phyloP scores from a whole-genome alignment of 202 grass and related monocot species.

The Setaria viridis region DNA sequence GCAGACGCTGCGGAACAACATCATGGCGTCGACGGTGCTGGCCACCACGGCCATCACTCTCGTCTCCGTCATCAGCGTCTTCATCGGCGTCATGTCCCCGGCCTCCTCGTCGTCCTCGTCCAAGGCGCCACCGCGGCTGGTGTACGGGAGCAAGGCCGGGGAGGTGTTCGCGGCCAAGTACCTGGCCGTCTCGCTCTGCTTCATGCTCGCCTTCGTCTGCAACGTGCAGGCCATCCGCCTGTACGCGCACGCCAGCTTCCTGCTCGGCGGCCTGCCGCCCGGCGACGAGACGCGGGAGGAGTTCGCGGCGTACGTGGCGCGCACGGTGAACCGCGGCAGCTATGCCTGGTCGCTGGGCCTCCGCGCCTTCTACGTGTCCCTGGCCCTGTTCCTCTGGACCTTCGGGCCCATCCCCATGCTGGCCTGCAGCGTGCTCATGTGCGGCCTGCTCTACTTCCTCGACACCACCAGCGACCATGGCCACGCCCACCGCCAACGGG shows the following conservation, averaged over 20 bases:
- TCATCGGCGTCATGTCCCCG: conserved; percentile 57
- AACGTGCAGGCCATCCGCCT: conserved; percentile 88
- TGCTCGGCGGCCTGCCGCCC: conserved; percentile 55
- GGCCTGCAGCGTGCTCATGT: conserved; percentile 56
- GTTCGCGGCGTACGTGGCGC: conserved; percentile 60
- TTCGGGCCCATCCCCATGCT: conserved; percentile 86
- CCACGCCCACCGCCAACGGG: background rate
- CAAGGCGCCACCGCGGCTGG: conserved; percentile 15
- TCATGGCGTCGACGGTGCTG: conserved; percentile 92
- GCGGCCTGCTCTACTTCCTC: conserved; percentile 69
- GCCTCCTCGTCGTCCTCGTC: conserved; percentile 23
- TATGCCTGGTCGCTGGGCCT: conserved; percentile 83
- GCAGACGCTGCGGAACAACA: conserved; percentile 87
- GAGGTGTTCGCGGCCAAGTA: conserved; percentile 64
- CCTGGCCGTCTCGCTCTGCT: conserved; percentile 84
- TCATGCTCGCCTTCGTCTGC: conserved; percentile 86
- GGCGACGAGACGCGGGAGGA: conserved; percentile 4
- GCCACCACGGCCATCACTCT: conserved; percentile 82
- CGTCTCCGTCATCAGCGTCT: conserved; percentile 74
- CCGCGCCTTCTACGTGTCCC: conserved; percentile 78
- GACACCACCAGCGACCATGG: conserved; percentile 59
- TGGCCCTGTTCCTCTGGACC: conserved; percentile 81
- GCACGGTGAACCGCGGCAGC: conserved; percentile 69
- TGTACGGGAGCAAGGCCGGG: conserved; percentile 76
- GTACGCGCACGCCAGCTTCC: conserved; percentile 83